phyloP scores from a whole-genome alignment of 768 basidiomycete species.

The Trametes cinnabarina region DNA sequence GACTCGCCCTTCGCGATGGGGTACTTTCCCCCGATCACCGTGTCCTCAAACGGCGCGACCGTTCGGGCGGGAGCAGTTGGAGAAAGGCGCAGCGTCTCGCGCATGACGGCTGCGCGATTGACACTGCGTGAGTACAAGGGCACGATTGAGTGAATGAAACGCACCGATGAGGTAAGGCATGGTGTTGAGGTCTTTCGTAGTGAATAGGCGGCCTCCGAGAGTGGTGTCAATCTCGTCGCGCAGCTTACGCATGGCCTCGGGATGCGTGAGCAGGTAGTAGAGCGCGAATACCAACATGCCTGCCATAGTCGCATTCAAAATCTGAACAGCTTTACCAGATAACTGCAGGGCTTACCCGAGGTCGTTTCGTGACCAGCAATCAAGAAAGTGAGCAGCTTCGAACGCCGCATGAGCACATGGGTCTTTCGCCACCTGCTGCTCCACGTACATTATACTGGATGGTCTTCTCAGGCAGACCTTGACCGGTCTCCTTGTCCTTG shows the following conservation, averaged over 20 bases:
- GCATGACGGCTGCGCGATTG: conserved; percentile 35
- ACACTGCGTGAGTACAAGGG: no score
- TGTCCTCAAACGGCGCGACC: conserved; percentile 37
- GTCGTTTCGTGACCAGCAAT: conserved; percentile 46
- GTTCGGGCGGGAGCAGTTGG: conserved; percentile 38
- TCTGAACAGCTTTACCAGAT: no score
- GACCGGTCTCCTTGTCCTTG: conserved; percentile 44
- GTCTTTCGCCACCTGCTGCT: background rate
- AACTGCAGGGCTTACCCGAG: conserved; percentile 26
- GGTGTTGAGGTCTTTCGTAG: conserved; percentile 39
- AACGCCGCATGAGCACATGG: background rate
- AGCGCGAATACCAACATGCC: conserved; percentile 41
- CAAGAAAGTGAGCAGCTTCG: conserved; percentile 47
- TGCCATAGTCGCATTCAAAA: background rate
- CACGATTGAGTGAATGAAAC: background rate
- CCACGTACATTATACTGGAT: conserved; percentile 40
- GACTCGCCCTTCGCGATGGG: conserved; percentile 32
- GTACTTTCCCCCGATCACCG: conserved; percentile 41
- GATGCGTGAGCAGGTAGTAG: conserved; percentile 45
- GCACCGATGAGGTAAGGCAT: conserved; percentile 42
- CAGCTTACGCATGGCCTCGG: conserved; percentile 42
- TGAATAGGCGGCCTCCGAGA: conserved; percentile 39
- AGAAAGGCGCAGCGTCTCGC: conserved; percentile 36
- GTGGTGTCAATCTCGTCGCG: conserved; percentile 47
- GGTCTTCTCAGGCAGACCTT: conserved; percentile 38